Base-by-base conservation (phyloP, 768 basidiomycete genomes). In the Sporobolomyces pararoseus region DNA sequence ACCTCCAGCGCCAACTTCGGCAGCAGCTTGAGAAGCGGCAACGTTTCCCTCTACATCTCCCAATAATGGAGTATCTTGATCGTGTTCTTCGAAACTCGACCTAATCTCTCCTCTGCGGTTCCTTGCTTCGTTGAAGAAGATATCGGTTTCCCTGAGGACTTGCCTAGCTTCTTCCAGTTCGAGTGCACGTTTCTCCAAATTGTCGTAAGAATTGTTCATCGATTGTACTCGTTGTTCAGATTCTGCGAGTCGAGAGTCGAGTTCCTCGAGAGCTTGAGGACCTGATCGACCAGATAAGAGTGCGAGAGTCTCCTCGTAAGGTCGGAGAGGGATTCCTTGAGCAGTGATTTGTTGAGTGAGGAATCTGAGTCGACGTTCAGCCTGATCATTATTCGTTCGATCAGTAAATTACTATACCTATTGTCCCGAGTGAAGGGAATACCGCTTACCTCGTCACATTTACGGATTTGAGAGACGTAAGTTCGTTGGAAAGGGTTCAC, bases 401-500 rank as follows among this genome's bases (percentile, higher is more conserved):
- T 16, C 6, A 12, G n/a, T n/a, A n/a, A n/a, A n/a, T n/a, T n/a
- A n/a, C n/a, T n/a, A n/a, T n/a, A n/a, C n/a, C n/a, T n/a, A n/a
- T n/a, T n/a, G n/a, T n/a, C n/a, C n/a, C n/a, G n/a, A n/a, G n/a
- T n/a, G n/a, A 32, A 9, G 14, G 17, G 39, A 9, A 17, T 42
- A 42, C 17, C 39, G 17, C 65, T 35, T 5, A 61, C 72, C 70
- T 71, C 70, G 54, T 71, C 65, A 66, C 66, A 71, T 29, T 58
- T 58, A 31, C 96, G 87, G 73, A 99, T 91, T 79, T 96, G 94
- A 42, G 89, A 91, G 70, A 96, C 91, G 80, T 95, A 99, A 7
- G 94, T 93, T 72, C 96, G 90, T 83, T 99, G 95, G 83, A 98
- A 99, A 23, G 95, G 90, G 80, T 95, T 97, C 76, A 97, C 87